Evolutionary conservation across 305 asterid species (phyloP).

Genomic region (Rubia occidens): DNA sequence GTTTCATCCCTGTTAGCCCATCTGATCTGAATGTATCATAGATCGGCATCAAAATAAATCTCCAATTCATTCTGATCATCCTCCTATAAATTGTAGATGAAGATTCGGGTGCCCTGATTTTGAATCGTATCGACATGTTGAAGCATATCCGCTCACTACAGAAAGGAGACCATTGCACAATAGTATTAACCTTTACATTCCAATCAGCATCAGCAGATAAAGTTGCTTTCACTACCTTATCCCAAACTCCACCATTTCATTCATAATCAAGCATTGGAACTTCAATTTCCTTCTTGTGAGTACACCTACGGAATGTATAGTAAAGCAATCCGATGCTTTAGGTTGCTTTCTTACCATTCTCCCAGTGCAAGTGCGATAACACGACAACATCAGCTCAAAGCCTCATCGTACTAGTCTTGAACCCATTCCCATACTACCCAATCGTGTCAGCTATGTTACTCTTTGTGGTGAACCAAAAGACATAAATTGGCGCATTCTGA

Average conservation of each 20-base stretch:
- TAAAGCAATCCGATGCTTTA: neutral
- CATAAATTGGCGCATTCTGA: neutral
- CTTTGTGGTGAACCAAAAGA: neutral
- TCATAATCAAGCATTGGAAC: conserved; percentile 4
- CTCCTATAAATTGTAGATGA: neutral
- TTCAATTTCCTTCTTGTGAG: neutral
- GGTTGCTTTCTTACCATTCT: neutral
- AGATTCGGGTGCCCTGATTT: neutral
- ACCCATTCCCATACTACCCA: neutral
- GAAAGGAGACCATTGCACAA: neutral
- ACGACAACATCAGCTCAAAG: neutral
- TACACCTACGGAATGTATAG: neutral
- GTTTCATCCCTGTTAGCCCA: neutral
- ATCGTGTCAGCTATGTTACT: neutral
- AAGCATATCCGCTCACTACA: neutral
- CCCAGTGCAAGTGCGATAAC: neutral
- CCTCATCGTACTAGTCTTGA: conserved; percentile 1
- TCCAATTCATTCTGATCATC: conserved; percentile 1
- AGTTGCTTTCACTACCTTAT: neutral
- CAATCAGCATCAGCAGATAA: neutral
- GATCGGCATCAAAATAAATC: neutral
- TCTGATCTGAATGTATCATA: neutral
- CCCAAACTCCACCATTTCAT: neutral
- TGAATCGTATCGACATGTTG: neutral
- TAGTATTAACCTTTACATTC: neutral